Evolutionary conservation across 768 basidiomycete genomes (phyloP), one percentile per base, ranked within the genome.

Genomic region (Kwoniella dejecticola): DNA sequence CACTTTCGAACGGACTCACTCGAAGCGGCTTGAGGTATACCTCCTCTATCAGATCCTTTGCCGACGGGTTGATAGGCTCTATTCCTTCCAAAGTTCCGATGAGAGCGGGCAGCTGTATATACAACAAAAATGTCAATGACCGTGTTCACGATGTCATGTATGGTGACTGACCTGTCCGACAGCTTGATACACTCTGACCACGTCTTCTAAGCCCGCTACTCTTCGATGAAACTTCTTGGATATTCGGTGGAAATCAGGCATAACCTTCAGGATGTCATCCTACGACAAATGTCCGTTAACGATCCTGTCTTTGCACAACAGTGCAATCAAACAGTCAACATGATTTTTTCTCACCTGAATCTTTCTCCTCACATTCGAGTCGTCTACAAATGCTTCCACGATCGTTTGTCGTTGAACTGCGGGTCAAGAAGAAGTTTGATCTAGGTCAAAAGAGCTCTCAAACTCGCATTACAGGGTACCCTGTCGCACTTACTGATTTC

Each of bases 181-280:
- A 0, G 94, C 92, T 76, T 99, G 95, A 75, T 97, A 97, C 0
- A 95, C 88, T 1, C 95, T 86, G 10, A 98, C 92, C 6, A 98
- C 92, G 70, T 99, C 94, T 70, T 98, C 93, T 4, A 99, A 84
- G 0, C 86, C 86, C 0, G 93, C 93, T 4, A 85, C 83, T 0
- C 86, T 84, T 65, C 88, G 89, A 77, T 91, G 88, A 80, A 99
- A 94, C 17, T 89, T 85, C 77, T 98, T 98, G 72, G 88, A 87
- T 21, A 99, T 83, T 2, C 96, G 86, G 67, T 88, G 89, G 77
- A 99, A 85, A 75, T 99, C 96, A 0, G 96, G 96, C 87, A 99
- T 92, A 17, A 85, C 76, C 71, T 90, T 91, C 70, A 99, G 82
- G 71, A 86, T 90, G 30, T 92, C 90, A 55, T 93, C 88, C 90